Percentiles rank a stretch among this genome's conserved stretches.
Evolutionary conservation across 371 early-diverging fungal species (phyloP).

Genomic region (Mucor irregularis): DNA sequence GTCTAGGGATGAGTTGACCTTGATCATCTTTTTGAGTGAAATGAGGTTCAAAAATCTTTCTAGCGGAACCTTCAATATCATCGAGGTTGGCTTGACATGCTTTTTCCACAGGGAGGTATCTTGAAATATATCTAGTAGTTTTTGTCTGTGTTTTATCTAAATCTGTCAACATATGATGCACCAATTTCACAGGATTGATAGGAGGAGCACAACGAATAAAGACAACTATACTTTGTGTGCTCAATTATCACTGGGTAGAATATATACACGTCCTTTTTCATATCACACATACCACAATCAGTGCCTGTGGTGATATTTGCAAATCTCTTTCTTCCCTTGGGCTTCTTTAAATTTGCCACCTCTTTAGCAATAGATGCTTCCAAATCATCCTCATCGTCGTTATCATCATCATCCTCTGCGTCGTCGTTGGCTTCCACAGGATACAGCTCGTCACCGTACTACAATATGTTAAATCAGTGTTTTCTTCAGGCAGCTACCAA

Average conservation of each 20-base stretch:
- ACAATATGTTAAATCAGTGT: background rate
- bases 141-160: slow-evolving; percentile 55
- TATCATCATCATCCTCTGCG: slow-evolving; percentile 28
- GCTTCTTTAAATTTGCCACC: slow-evolving; percentile 57
- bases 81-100: slow-evolving; percentile 59
- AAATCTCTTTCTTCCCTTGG: slow-evolving; percentile 48
- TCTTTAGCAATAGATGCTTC: slow-evolving; percentile 73
- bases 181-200: slow-evolving; percentile 64
- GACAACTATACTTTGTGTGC: slow-evolving; percentile 27
- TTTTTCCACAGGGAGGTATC: slow-evolving; percentile 65
- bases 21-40: slow-evolving; percentile 50
- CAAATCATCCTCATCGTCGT: slow-evolving; percentile 50
- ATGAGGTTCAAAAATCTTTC: slow-evolving; percentile 51
- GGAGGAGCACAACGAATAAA: slow-evolving; percentile 53
- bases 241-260: background rate
- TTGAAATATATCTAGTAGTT: slow-evolving; percentile 62
- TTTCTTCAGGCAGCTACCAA: background rate
- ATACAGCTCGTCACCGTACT: slow-evolving; percentile 61
- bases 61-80: slow-evolving; percentile 60
- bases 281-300: slow-evolving; percentile 53
- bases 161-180: slow-evolving; percentile 60
- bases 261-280: background rate
- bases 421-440: slow-evolving; percentile 22
- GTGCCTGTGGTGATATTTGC: slow-evolving; percentile 55
- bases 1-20: slow-evolving; percentile 35